phyloP scores from a whole-genome alignment of 768 basidiomycete genomes.

The Lactarius indigo region DNA sequence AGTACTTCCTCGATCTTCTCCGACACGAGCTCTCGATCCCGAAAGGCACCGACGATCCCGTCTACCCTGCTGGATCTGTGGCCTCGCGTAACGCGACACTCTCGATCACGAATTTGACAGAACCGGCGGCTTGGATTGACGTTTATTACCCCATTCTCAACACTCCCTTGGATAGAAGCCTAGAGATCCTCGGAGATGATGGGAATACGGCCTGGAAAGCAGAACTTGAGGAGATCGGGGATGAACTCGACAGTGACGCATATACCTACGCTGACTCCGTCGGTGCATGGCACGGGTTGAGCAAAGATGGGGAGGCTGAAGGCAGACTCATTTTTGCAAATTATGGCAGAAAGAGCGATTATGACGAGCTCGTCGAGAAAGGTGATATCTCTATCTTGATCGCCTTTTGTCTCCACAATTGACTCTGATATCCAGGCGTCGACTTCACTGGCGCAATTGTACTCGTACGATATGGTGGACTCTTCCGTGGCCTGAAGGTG shows the following conservation, averaged over 20 bases:
- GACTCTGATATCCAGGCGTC: slow-evolving; percentile 42
- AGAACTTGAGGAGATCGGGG: slow-evolving; percentile 69
- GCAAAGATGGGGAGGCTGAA: slow-evolving; percentile 67
- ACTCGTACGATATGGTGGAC: slow-evolving; percentile 69
- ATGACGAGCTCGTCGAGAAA: slow-evolving; percentile 56
- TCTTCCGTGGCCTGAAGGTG: slow-evolving; percentile 86
- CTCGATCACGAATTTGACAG: slow-evolving; percentile 39
- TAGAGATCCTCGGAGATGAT: slow-evolving; percentile 60
- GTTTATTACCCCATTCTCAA: slow-evolving; percentile 88
- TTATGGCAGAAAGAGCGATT: slow-evolving; percentile 75
- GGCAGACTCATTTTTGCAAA: slow-evolving; percentile 75
- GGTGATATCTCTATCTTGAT: slow-evolving; percentile 32
- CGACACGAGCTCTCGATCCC: slow-evolving; percentile 58
- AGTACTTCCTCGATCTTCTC: slow-evolving; percentile 62
- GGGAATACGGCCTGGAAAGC: slow-evolving; percentile 62
- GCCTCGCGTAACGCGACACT: slow-evolving; percentile 68
- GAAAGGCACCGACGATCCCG: slow-evolving; percentile 41
- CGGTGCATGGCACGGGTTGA: slow-evolving; percentile 85
- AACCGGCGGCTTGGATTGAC: slow-evolving; percentile 77
- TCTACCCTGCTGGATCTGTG: slow-evolving; percentile 68
- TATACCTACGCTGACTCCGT: slow-evolving; percentile 61
- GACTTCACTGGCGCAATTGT: slow-evolving; percentile 77
- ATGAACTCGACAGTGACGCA: slow-evolving; percentile 71
- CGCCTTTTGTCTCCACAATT: slow-evolving; percentile 2
- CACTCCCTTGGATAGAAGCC: slow-evolving; percentile 61